A percentile compares a stretch with the other conserved stretches of the same genome.
Conservation (phyloP, 2,329 filamentous ascomycete genomes). For the Penicillium rolfsii region DNA sequence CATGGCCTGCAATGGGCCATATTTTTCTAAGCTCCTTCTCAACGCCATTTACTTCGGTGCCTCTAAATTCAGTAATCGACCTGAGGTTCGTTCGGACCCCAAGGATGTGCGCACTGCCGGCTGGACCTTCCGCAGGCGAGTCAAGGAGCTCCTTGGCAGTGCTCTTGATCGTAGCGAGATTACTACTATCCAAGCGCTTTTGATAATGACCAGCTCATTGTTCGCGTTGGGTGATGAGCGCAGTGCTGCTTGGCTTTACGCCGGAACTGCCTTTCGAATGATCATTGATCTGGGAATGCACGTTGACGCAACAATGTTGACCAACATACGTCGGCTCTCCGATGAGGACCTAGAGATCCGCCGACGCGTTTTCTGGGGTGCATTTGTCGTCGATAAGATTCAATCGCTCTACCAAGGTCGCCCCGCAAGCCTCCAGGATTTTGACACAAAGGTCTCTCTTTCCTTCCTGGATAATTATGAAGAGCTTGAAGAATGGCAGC, state of each 20-base stretch:
- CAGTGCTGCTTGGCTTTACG: constrained; percentile 58
- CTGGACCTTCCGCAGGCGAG: constrained; percentile 53
- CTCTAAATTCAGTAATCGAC: constrained; percentile 52
- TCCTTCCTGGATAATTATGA: constrained; percentile 48
- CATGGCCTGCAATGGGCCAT: constrained; percentile 53
- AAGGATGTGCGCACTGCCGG: constrained; percentile 54
- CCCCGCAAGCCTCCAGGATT: constrained; percentile 50
- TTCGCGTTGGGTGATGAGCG: constrained; percentile 57
- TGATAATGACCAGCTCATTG: constrained; percentile 56
- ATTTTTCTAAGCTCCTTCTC: constrained; percentile 57
- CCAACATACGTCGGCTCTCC: constrained; percentile 25
- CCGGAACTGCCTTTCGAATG: constrained; percentile 57
- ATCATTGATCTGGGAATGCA: constrained; percentile 57
- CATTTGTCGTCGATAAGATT: constrained; percentile 53
- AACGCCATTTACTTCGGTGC: constrained; percentile 56
- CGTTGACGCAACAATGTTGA: constrained; percentile 34
- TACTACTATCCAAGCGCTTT: constrained; percentile 58
- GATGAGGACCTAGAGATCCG: constrained; percentile 37
- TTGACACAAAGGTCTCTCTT: constrained; percentile 52
- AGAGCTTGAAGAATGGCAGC: constrained; percentile 57
- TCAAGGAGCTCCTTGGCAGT: constrained; percentile 52
- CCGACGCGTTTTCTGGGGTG: constrained; percentile 41
- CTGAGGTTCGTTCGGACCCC: constrained; percentile 51
- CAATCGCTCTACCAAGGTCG: constrained; percentile 60
- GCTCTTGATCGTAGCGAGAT: constrained; percentile 55